phyloP scores from a whole-genome alignment of 2,329 filamentous ascomycete genomes.

The Monosporascus sp. region DNA sequence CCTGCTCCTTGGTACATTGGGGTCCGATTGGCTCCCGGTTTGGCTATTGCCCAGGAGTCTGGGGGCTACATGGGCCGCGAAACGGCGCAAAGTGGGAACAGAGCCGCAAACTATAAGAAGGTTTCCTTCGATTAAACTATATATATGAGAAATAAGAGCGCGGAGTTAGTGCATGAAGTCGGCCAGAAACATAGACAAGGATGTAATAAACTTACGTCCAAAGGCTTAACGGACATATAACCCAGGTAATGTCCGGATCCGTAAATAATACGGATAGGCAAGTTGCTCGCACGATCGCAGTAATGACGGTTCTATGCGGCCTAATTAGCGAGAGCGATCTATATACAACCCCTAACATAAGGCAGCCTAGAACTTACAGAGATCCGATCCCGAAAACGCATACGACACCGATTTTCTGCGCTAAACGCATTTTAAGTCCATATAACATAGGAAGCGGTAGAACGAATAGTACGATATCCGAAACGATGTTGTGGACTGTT shows the following conservation, averaged over 20 bases:
- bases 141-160: neutral
- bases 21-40: neutral
- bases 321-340: neutral
- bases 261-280: constrained; percentile 1
- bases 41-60: neutral
- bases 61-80: constrained; percentile 19
- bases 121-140: constrained; percentile 22
- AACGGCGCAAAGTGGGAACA: constrained; percentile 23
- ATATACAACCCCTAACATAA: neutral
- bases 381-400: constrained; percentile 35
- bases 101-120: constrained; percentile 24
- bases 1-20: neutral
- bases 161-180: neutral
- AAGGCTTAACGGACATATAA: constrained; percentile 1
- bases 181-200: neutral
- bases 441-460: constrained; percentile 35
- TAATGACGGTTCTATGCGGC: constrained; percentile 4
- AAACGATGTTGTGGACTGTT: constrained; percentile 34
- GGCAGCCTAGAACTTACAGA: constrained; percentile 16
- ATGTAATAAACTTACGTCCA: constrained; percentile 5
- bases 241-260: constrained; percentile 5
- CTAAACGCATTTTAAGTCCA: constrained; percentile 31
- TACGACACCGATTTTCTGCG: constrained; percentile 33
- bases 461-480: constrained; percentile 33
- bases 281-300: constrained; percentile 4